Evolutionary conservation across 768 basidiomycete species (phyloP).

Genomic region (Ramaria rubella): DNA sequence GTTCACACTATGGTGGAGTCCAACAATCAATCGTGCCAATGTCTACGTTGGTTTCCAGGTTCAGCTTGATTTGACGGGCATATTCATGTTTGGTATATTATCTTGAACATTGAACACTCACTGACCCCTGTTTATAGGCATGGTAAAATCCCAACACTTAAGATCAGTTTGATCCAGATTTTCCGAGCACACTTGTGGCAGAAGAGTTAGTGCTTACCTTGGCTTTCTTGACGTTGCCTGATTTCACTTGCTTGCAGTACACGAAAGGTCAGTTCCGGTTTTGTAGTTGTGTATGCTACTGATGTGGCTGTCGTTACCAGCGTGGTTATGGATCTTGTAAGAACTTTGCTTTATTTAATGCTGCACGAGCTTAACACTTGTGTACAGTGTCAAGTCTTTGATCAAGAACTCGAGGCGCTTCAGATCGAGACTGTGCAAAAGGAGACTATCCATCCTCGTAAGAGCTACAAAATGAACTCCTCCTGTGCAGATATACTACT

Average conservation of each 20-base stretch:
- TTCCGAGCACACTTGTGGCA: slow-evolving; percentile 99
- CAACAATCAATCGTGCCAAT: slow-evolving; percentile 98
- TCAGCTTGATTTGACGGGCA: slow-evolving; percentile 94
- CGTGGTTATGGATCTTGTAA: slow-evolving; percentile 83
- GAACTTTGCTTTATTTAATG: slow-evolving; percentile 13
- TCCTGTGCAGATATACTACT: slow-evolving; percentile 90
- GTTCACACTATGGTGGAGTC: slow-evolving; percentile 99
- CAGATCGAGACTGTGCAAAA: slow-evolving; percentile 99
- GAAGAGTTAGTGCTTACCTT: slow-evolving; percentile 64
- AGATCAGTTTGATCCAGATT: slow-evolving; percentile 98
- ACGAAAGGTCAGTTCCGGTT: slow-evolving; percentile 44
- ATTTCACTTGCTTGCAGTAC: slow-evolving; percentile 40
- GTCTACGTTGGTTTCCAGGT: slow-evolving; percentile 99
- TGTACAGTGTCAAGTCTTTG: slow-evolving; percentile 91
- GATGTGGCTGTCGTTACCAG: slow-evolving; percentile 20
- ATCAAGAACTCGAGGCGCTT: slow-evolving; percentile 95
- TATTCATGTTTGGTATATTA: slow-evolving; percentile 62
- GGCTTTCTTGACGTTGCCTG: not conserved
- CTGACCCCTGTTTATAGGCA: slow-evolving; percentile 47
- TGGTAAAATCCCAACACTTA: slow-evolving; percentile 95
- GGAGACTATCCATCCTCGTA: slow-evolving; percentile 98
- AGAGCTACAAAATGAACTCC: slow-evolving; percentile 99
- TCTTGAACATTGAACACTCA: not conserved
- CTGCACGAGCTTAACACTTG: slow-evolving; percentile 1
- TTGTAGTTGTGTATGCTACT: not conserved